Evolutionary conservation across 495 filamentous ascomycete species (phyloP).

Genomic region (Astrothelium macrocarpum): DNA sequence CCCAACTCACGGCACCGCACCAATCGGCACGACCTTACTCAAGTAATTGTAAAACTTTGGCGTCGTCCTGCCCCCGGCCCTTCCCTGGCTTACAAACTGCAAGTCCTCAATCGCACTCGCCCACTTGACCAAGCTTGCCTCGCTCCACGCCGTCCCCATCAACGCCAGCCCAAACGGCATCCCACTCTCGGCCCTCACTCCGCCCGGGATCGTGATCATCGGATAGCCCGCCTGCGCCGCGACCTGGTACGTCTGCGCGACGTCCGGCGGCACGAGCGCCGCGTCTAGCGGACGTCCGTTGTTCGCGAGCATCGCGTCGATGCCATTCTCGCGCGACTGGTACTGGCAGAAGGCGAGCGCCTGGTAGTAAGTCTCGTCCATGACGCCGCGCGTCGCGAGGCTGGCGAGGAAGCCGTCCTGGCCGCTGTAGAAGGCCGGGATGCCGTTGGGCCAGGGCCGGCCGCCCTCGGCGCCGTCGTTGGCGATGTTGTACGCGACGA

Average conservation of each 20-base stretch:
- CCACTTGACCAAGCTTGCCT: slow-evolving; percentile 51
- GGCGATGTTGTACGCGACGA: slow-evolving; percentile 55
- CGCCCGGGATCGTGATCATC: slow-evolving; percentile 57
- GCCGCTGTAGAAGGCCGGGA: slow-evolving; percentile 59
- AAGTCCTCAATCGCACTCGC: slow-evolving; percentile 63
- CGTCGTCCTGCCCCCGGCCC: background rate
- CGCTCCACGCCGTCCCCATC: slow-evolving; percentile 56
- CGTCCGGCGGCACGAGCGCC: slow-evolving; percentile 57
- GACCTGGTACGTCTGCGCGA: slow-evolving; percentile 49
- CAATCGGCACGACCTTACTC: background rate
- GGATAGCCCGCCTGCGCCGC: slow-evolving; percentile 56
- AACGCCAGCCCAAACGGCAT: slow-evolving; percentile 65
- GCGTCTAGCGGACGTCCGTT: slow-evolving; percentile 42
- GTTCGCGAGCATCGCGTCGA: slow-evolving; percentile 52
- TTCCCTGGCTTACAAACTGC: slow-evolving; percentile 28
- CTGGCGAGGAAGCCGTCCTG: slow-evolving; percentile 60
- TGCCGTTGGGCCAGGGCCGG: slow-evolving; percentile 39
- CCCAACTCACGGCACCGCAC: background rate
- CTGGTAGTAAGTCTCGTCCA: slow-evolving; percentile 56
- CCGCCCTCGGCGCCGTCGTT: slow-evolving; percentile 63
- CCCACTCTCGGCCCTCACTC: slow-evolving; percentile 41
- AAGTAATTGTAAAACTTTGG: background rate
- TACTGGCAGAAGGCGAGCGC: slow-evolving; percentile 52
- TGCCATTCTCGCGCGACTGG: slow-evolving; percentile 52
- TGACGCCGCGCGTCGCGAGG: slow-evolving; percentile 47